phyloP scores from a whole-genome alignment of 192 early-diverging fungal genomes.

The Entrophospora sp. region DNA sequence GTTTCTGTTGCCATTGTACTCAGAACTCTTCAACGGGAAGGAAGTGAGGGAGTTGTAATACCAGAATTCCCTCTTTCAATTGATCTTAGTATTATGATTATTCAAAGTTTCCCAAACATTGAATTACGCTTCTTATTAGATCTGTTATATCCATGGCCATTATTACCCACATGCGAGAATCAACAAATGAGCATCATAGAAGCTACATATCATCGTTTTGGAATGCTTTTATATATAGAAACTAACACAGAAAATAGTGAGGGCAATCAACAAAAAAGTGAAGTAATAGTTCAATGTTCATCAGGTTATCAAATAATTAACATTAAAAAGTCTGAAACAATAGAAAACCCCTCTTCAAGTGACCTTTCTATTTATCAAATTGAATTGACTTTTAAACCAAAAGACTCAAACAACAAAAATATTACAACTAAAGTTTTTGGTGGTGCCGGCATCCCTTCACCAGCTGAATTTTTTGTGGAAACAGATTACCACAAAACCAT shows the following conservation, averaged over 20 bases:
- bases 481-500: slow-evolving; percentile 45
- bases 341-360: slow-evolving; percentile 15
- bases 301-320: slow-evolving; percentile 33
- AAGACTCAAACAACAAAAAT: not conserved
- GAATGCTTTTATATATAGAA: slow-evolving; percentile 37
- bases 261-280: too few relatives aligned
- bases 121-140: slow-evolving; percentile 48
- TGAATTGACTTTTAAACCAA: slow-evolving; percentile 20
- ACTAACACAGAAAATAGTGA: slow-evolving; percentile 27
- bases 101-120: slow-evolving; percentile 33
- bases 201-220: slow-evolving; percentile 49
- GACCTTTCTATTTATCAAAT: slow-evolving; percentile 32
- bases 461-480: slow-evolving; percentile 47
- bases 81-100: slow-evolving; percentile 36
- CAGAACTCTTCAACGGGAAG: slow-evolving; percentile 30
- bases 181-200: slow-evolving; percentile 53
- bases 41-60: slow-evolving; percentile 35
- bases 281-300: too few relatives aligned
- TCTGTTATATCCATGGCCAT: slow-evolving; percentile 49
- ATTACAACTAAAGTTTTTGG: slow-evolving; percentile 25
- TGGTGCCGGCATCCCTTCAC: slow-evolving; percentile 35
- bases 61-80: slow-evolving; percentile 54
- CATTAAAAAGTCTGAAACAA: slow-evolving; percentile 17
- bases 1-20: slow-evolving; percentile 48
- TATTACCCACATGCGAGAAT: slow-evolving; percentile 46